A percentile compares a stretch with the other conserved stretches of the same genome.
These are phyloP conservation scores for Collybia sp. DNA, from an alignment of 768 basidiomycete species.

Conservation along the genomic window DNA sequence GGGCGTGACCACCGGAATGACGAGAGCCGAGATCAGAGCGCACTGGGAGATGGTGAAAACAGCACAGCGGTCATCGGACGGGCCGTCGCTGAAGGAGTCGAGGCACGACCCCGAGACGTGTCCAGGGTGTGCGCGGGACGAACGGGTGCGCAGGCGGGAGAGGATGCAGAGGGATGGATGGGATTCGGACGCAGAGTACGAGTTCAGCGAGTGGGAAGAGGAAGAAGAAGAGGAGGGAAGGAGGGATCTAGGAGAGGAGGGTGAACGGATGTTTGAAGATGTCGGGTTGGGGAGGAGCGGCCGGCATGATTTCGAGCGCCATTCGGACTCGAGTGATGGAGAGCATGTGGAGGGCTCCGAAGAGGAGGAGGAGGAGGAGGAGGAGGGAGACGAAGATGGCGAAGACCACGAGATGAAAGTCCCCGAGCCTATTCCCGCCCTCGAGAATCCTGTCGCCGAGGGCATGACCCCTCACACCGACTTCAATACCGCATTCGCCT, in stretches of 20 bases:
- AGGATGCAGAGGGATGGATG: conserved; percentile 1
- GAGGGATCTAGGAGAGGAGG: conserved; percentile 14
- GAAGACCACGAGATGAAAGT: conserved; percentile 18
- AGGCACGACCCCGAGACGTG: background rate
- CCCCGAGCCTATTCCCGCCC: background rate
- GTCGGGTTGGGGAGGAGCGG: conserved; percentile 5
- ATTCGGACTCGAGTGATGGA: too few relatives aligned
- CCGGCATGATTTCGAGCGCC: too few relatives aligned
- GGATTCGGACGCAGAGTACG: background rate
- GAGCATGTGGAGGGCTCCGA: conserved; percentile 7
- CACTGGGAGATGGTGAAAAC: conserved; percentile 7
- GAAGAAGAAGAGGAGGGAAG: conserved; percentile 9
- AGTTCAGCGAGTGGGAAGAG: background rate
- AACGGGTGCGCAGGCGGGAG: conserved; percentile 7
- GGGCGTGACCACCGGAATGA: too few relatives aligned
- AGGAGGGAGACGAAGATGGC: conserved; percentile 17
- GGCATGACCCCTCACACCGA: conserved; percentile 12
- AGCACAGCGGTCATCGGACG: background rate
- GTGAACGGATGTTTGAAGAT: conserved; percentile 11
- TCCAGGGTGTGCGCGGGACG: conserved; percentile 8
- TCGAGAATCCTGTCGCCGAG: conserved; percentile 12
- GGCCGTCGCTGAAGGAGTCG: conserved; percentile 1
- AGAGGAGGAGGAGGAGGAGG: conserved; percentile 3
- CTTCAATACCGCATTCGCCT: background rate
- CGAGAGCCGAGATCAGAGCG: too few relatives aligned